Evolutionary conservation across 2,329 filamentous ascomycete genomes (phyloP), one percentile per base, ranked within the genome.

Genomic region (Apiospora rasikravindrae): DNA sequence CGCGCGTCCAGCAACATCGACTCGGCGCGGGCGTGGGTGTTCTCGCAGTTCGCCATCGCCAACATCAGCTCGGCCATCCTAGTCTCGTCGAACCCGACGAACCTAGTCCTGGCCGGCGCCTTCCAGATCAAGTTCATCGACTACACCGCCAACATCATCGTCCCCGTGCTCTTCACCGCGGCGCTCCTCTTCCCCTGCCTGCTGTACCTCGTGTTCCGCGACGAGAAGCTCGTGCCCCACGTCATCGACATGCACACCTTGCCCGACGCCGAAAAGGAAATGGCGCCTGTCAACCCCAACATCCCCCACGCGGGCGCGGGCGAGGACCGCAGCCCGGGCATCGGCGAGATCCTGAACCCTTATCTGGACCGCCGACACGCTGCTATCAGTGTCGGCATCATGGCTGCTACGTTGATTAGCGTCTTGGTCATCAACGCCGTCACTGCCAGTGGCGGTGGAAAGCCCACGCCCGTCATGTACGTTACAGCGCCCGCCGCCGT

Each of bases 61-160:
- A 94, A 94, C 73, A 92, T 94, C 68, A 90, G 89, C 3, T 94
- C 92, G 0, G 91, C 92, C 0, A 92, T 94, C 40, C 84, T 95
- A 16, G 93, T 95, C 14, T 94, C 92, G 0, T 94, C 92, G 0
- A 94, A 94, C 73, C 92, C 92, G 0, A 94, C 92, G 2, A 94
- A 94, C 71, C 86, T 94, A 10, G 92, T 94, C 0, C 86, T 94
- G 0, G 91, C 92, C 0, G 92, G 92, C 4, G 92, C 92, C 3
- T 94, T 94, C 77, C 77, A 88, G 4, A 91, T 94, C 82, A 91
- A 88, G 69, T 94, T 94, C 79, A 89, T 94, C 77, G 85, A 89
- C 61, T 94, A 94, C 77, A 94, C 92, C 0, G 91, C 90, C 29
- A 93, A 94, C 77, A 92, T 94, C 87, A 91, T 94, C 26, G 90